Conservation (phyloP, 257 asterid genomes). For the Verbascum thapsus region DNA sequence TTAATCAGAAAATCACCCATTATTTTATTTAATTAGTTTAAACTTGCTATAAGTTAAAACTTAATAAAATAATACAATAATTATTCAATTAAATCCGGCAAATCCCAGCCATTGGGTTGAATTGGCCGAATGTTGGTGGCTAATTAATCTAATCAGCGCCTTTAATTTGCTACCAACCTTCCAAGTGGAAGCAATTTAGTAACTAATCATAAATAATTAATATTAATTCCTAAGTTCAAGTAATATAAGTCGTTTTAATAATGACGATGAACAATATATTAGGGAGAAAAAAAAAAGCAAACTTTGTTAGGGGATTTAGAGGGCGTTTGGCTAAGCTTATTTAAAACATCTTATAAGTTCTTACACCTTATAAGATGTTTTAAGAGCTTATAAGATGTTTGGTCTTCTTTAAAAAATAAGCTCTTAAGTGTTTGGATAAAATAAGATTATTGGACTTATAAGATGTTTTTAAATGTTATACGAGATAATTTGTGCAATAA, state of each 20-base stretch:
- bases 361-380: no score
- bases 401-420: no score
- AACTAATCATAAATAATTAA: background rate
- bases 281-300: background rate
- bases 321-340: no score
- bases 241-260: background rate
- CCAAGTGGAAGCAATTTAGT: slow-evolving; percentile 16
- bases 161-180: background rate
- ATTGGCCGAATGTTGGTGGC: slow-evolving; percentile 18
- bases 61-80: background rate
- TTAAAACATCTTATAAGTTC: no score
- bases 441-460: no score
- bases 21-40: slow-evolving; percentile 6
- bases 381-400: no score
- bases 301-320: background rate
- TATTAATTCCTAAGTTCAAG: background rate
- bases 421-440: no score
- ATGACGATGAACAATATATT: slow-evolving; percentile 1
- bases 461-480: no score
- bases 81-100: background rate
- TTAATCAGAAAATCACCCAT: background rate
- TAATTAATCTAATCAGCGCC: background rate
- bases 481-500: no score
- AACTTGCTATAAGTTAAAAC: slow-evolving; percentile 2
- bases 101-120: background rate